These are phyloP conservation scores for Litchi chinensis DNA, from an alignment of 345 rosid species.

Conservation along the genomic window DNA sequence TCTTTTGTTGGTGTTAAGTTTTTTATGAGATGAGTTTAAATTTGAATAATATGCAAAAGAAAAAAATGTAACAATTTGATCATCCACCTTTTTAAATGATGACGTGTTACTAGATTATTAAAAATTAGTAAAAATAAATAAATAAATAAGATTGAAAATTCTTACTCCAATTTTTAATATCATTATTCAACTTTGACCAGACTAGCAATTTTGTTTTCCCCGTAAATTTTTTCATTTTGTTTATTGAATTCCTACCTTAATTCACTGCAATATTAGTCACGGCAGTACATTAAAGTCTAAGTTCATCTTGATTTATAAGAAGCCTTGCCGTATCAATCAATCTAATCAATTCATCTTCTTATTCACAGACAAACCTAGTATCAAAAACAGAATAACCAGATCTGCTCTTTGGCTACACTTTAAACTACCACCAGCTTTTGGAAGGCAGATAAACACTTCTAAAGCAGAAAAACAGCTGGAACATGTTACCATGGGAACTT, in stretches of 20 bases:
- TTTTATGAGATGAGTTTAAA: no score
- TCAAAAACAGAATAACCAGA: background rate
- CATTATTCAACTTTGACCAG: background rate
- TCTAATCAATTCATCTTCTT: background rate
- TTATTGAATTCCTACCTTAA: background rate
- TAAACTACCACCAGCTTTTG: background rate
- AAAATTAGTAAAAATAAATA: no score
- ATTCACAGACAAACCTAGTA: background rate
- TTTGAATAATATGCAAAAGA: no score
- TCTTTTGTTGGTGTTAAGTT: no score
- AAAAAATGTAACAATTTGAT: no score
- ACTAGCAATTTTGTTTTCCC: background rate
- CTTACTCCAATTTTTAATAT: no score
- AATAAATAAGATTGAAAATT: no score
- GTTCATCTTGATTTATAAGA: slow-evolving; percentile 5
- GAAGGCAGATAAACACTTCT: background rate
- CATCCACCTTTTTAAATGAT: no score
- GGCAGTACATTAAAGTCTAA: background rate
- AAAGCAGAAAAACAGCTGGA: background rate
- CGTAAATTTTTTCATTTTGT: background rate
- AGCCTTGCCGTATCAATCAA: background rate
- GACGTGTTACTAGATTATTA: no score
- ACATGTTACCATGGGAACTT: background rate
- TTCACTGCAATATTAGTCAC: background rate
- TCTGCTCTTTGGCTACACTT: background rate